Conservation (phyloP, 768 basidiomycete species). For the Galerina marginata region DNA sequence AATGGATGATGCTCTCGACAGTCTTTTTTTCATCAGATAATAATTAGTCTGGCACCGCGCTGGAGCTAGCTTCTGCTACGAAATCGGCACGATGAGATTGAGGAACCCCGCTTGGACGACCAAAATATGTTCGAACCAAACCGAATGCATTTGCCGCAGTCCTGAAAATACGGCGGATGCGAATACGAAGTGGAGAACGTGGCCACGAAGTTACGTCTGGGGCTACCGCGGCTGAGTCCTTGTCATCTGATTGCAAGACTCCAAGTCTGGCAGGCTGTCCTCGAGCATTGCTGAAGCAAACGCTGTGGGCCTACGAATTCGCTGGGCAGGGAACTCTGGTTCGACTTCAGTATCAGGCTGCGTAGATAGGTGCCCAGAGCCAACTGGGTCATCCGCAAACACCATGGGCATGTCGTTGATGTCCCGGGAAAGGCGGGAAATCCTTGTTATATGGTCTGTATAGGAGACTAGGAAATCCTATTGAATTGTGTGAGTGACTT, state of each 20-base stretch:
- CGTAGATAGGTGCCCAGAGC: not conserved
- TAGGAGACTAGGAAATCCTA: too few relatives aligned
- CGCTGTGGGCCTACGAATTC: conserved; percentile 19
- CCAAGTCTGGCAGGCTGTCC: conserved; percentile 24
- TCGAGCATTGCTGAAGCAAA: conserved; percentile 19
- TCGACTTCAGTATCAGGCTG: not conserved
- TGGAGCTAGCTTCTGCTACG: not conserved
- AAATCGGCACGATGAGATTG: conserved; percentile 14
- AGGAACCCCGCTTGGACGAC: conserved; percentile 16
- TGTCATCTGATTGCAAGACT: conserved; percentile 10
- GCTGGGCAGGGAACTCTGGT: conserved; percentile 12
- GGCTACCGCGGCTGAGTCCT: not conserved
- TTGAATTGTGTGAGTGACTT: too few relatives aligned
- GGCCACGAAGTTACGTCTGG: not conserved
- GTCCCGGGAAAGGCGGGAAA: too few relatives aligned
- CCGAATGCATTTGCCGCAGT: conserved; percentile 26
- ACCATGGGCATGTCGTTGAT: too few relatives aligned
- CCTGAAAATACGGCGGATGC: conserved; percentile 19
- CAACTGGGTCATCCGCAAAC: too few relatives aligned
- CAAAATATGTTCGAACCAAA: conserved; percentile 21
- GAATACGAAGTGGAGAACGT: conserved; percentile 14
- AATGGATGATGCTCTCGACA: conserved; percentile 23
- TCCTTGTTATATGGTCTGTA: too few relatives aligned
- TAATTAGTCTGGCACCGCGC: not conserved
- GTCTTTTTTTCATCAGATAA: not conserved